Conservation (phyloP, 176 grass and related monocot species). For the Olyra latifolia region DNA sequence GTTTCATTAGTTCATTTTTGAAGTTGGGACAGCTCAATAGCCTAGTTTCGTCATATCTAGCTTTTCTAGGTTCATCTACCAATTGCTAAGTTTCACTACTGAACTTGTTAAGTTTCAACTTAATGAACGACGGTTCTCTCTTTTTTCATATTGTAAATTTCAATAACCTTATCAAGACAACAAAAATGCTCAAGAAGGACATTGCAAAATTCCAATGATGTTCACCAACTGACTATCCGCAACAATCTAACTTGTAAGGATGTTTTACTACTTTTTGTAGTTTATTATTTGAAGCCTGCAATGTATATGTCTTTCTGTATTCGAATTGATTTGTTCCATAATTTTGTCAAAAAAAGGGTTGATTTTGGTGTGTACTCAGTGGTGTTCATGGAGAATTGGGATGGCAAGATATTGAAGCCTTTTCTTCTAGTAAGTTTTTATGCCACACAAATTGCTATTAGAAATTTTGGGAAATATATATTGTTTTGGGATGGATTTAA, state of each 20-base stretch:
- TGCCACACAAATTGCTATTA: neutral
- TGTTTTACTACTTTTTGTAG: too few relatives aligned
- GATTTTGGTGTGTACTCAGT: neutral
- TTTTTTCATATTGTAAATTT: neutral
- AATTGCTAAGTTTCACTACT: too few relatives aligned
- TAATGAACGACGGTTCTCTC: too few relatives aligned
- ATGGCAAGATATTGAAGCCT: neutral
- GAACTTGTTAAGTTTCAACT: too few relatives aligned
- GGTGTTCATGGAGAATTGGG: neutral
- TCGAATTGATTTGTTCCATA: rapidly evolving
- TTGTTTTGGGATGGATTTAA: too few relatives aligned
- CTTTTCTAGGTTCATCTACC: too few relatives aligned
- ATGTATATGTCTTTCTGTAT: neutral
- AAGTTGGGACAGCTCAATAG: too few relatives aligned
- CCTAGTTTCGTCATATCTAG: too few relatives aligned
- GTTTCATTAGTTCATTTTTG: neutral
- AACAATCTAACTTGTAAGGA: neutral
- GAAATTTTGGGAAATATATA: too few relatives aligned
- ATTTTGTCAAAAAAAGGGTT: neutral
- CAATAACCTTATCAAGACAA: neutral
- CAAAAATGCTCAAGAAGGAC: neutral
- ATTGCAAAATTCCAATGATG: neutral
- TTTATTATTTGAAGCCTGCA: too few relatives aligned
- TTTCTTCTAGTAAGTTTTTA: neutral
- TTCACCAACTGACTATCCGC: neutral